Percentiles rank a stretch among this genome's conserved stretches.
Conservation (phyloP, 495 filamentous ascomycete species). For the Baudoinia panamericana region DNA sequence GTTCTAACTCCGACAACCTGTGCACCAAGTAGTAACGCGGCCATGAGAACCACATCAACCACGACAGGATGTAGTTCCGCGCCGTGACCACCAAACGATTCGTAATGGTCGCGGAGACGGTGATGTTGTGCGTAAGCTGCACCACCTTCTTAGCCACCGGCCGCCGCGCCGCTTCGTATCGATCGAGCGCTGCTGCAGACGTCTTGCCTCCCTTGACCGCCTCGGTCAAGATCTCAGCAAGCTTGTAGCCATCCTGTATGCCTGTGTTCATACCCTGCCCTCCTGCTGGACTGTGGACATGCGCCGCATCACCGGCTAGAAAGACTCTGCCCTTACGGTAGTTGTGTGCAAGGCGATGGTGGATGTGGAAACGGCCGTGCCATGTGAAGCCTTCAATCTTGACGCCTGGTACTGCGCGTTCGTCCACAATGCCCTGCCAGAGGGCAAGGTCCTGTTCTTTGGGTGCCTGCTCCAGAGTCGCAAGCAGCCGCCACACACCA, state of each 20-base stretch:
- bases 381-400: constrained; percentile 5
- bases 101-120: no score
- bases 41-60: no score
- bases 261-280: constrained; percentile 15
- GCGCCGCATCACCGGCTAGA: constrained; percentile 13
- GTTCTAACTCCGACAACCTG: no score
- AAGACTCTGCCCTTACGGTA: constrained; percentile 10
- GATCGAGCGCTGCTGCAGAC: neutral
- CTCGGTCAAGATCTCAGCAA: neutral
- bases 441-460: neutral
- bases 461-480: neutral
- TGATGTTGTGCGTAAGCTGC: neutral
- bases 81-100: no score
- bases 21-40: no score
- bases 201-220: neutral
- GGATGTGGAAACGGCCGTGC: constrained; percentile 1
- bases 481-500: neutral
- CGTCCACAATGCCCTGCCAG: neutral
- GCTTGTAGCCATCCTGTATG: constrained; percentile 3
- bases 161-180: neutral
- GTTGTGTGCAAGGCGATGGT: constrained; percentile 3
- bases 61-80: no score
- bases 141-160: constrained; percentile 1
- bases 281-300: constrained; percentile 4
- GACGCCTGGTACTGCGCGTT: constrained; percentile 1